Percentiles rank a stretch among this genome's conserved stretches.
Conservation (phyloP, 2,329 filamentous ascomycete genomes). For the Phaeosphaeriaceae sp. region DNA sequence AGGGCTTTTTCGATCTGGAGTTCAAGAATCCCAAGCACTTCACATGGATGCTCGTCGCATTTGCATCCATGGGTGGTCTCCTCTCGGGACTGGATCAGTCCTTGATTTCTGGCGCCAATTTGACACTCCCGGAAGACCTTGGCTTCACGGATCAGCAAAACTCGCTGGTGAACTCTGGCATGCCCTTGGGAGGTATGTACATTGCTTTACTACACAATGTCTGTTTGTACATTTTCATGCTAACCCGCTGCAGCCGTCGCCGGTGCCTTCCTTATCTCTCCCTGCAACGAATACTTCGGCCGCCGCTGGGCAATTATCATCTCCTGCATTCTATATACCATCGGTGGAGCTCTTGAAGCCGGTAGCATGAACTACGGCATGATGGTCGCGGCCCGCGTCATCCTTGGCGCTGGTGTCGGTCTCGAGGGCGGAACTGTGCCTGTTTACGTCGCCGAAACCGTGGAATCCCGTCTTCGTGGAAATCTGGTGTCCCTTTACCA, state of each 20-base stretch:
- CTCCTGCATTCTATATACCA: constrained; percentile 72
- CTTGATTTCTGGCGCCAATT: constrained; percentile 73
- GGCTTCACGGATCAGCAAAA: constrained; percentile 62
- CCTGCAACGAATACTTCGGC: constrained; percentile 72
- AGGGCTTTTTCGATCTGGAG: constrained; percentile 60
- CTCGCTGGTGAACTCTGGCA: constrained; percentile 72
- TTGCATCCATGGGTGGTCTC: constrained; percentile 77
- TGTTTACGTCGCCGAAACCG: constrained; percentile 76
- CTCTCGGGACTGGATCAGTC: constrained; percentile 77
- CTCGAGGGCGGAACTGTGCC: constrained; percentile 77
- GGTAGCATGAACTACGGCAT: constrained; percentile 73
- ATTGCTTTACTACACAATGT: neutral
- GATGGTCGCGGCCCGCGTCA: constrained; percentile 72
- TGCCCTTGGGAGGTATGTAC: constrained; percentile 65
- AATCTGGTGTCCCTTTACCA: constrained; percentile 78
- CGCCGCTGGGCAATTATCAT: constrained; percentile 73
- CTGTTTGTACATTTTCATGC: neutral
- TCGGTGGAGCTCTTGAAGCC: constrained; percentile 72
- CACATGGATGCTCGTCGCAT: constrained; percentile 72
- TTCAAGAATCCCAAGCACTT: constrained; percentile 70
- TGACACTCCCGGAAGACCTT: constrained; percentile 69
- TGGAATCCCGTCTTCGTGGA: constrained; percentile 70
- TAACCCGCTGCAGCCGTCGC: constrained; percentile 61
- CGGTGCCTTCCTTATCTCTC: constrained; percentile 71
- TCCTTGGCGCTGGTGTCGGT: constrained; percentile 74